A percentile compares a stretch with the other conserved stretches of the same genome.
phyloP scores from a whole-genome alignment of 169 alveolate genomes.

The Plasmodium cynomolgi region DNA sequence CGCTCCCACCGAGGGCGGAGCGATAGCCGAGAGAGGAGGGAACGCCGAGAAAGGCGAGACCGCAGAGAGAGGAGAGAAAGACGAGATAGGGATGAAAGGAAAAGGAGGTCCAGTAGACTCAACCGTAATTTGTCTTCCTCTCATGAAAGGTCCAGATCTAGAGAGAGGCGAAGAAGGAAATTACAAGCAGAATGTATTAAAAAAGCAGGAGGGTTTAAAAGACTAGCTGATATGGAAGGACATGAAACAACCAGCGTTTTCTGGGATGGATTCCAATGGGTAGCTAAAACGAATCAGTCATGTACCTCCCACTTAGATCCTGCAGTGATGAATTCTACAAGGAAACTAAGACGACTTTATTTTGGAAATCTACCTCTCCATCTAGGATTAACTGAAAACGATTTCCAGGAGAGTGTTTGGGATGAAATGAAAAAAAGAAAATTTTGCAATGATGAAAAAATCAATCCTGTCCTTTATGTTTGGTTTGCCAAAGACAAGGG shows the following conservation, averaged over 20 bases:
- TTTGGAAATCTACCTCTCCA: conserved; percentile 92
- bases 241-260: conserved; percentile 92
- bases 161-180: conserved; percentile 85
- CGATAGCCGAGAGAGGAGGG: conserved; percentile 45
- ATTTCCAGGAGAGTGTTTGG: conserved; percentile 90
- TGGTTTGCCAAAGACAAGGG: conserved; percentile 95
- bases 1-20: conserved; percentile 18
- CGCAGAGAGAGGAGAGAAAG: conserved; percentile 4
- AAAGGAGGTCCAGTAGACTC: conserved; percentile 58
- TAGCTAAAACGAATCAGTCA: conserved; percentile 90
- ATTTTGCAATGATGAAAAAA: conserved; percentile 90
- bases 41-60: conserved; percentile 4
- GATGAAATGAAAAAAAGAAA: conserved; percentile 90
- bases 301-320: conserved; percentile 86
- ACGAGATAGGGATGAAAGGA: conserved; percentile 6
- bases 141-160: conserved; percentile 85
- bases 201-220: conserved; percentile 93
- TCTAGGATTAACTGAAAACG: conserved; percentile 90
- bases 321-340: conserved; percentile 90
- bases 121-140: conserved; percentile 82
- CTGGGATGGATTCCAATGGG: conserved; percentile 96
- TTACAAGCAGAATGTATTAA: conserved; percentile 88
- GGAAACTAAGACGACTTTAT: conserved; percentile 90
- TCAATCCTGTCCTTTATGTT: conserved; percentile 91
- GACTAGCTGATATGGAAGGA: conserved; percentile 92